Evolutionary conservation across 83 land plant species (phyloP).

Genomic region (Diphasiastrum complanatum): DNA sequence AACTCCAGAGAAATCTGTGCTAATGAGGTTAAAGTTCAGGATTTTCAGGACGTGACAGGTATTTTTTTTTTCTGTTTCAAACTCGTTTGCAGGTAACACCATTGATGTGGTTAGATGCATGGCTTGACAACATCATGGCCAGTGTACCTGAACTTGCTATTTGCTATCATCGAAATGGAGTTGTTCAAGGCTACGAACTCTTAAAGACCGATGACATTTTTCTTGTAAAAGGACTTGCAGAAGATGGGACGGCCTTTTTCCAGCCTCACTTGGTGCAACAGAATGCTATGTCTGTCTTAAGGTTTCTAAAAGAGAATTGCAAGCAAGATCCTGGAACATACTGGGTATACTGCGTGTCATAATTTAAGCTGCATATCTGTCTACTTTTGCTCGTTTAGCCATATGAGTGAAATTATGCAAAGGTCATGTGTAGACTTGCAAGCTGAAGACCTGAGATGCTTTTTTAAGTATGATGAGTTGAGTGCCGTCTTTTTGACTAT

Average conservation of each 20-base stretch:
- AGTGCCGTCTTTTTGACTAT: background rate
- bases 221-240: slow-evolving; percentile 77
- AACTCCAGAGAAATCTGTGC: background rate
- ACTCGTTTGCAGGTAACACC: slow-evolving; percentile 69
- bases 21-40: too few relatives aligned
- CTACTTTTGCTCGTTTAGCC: background rate
- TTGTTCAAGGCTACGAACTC: slow-evolving; percentile 97
- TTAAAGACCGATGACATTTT: slow-evolving; percentile 95
- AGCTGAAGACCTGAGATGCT: slow-evolving; percentile 6
- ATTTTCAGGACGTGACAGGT: too few relatives aligned
- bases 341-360: slow-evolving; percentile 56
- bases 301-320: slow-evolving; percentile 95
- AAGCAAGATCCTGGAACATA: slow-evolving; percentile 98
- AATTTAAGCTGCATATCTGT: background rate
- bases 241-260: slow-evolving; percentile 91
- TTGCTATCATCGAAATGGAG: slow-evolving; percentile 93
- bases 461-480: background rate
- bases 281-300: slow-evolving; percentile 84
- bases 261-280: slow-evolving; percentile 96
- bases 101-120: slow-evolving; percentile 92
- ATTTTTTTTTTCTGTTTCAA: too few relatives aligned
- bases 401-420: too few relatives aligned
- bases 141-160: slow-evolving; percentile 97
- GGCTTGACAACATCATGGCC: slow-evolving; percentile 99
- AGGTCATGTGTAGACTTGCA: too few relatives aligned